Percentiles rank a stretch among this genome's conserved stretches.
Evolutionary conservation across 441 rosid species (phyloP).

Genomic region (Syzygium malaccense): DNA sequence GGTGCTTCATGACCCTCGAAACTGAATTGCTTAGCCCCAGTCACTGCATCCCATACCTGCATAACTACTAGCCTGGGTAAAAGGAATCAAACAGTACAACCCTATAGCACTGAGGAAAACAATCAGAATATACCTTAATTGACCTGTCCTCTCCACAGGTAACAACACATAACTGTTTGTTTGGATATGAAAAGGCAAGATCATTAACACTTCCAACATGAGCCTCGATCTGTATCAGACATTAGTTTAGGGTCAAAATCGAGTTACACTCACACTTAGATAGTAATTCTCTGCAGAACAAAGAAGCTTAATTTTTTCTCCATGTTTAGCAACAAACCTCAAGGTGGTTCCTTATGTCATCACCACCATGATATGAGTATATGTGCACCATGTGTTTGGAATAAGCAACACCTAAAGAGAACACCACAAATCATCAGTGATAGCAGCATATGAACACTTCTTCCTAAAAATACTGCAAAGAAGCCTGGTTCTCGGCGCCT

Average conservation of each 20-base stretch:
- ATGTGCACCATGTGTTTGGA: constrained; percentile 77
- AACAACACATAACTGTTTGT: constrained; percentile 49
- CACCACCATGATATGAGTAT: constrained; percentile 56
- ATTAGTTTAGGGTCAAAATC: constrained; percentile 1
- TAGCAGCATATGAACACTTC: not conserved
- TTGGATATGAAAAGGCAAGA: constrained; percentile 66
- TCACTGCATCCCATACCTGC: constrained; percentile 77
- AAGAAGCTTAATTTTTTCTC: not conserved
- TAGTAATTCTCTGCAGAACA: not conserved
- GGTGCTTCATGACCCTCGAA: constrained; percentile 84
- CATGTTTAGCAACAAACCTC: constrained; percentile 49
- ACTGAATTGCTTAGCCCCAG: constrained; percentile 36
- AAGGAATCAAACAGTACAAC: not conserved
- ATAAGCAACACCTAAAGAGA: constrained; percentile 73
- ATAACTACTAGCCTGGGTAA: constrained; percentile 10
- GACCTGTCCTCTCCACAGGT: constrained; percentile 76
- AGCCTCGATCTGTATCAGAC: constrained; percentile 56
- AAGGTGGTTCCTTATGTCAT: constrained; percentile 52
- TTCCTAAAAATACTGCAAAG: not conserved
- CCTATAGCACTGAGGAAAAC: not conserved
- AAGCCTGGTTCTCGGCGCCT: not conserved
- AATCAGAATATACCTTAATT: constrained; percentile 44
- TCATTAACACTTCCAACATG: constrained; percentile 73
- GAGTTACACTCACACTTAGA: not conserved
- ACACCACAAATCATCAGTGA: constrained; percentile 5